Evolutionary conservation across 371 early-diverging fungal species (phyloP).

Genomic region (Funneliformis caledonium): DNA sequence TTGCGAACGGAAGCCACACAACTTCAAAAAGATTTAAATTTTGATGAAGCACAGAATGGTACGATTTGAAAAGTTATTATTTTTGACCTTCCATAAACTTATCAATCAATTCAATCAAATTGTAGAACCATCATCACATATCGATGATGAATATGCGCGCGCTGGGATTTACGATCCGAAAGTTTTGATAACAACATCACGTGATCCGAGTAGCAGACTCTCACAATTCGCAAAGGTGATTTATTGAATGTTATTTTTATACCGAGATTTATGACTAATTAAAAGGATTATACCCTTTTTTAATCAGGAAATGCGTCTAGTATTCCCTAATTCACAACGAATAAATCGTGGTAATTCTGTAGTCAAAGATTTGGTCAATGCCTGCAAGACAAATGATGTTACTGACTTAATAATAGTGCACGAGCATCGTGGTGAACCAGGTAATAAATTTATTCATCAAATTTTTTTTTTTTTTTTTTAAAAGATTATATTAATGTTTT

Average conservation of each 20-base stretch:
- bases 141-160: constrained; percentile 96
- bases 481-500: neutral
- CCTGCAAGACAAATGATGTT: constrained; percentile 93
- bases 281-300: neutral
- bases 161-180: constrained; percentile 96
- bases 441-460: constrained; percentile 47
- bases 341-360: constrained; percentile 96
- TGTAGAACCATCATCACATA: constrained; percentile 77
- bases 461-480: constrained; percentile 6
- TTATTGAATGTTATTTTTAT: neutral
- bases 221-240: constrained; percentile 92
- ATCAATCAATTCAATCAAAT: neutral
- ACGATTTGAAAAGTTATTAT: constrained; percentile 32
- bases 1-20: constrained; percentile 77
- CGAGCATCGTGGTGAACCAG: constrained; percentile 97
- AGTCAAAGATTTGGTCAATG: constrained; percentile 95
- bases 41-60: constrained; percentile 89
- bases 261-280: neutral
- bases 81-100: neutral
- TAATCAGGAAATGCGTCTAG: constrained; percentile 87
- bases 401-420: constrained; percentile 97
- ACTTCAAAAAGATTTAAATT: constrained; percentile 78
- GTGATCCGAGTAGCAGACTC: constrained; percentile 94
- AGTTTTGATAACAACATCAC: constrained; percentile 96
- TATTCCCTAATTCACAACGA: constrained; percentile 97